Evolutionary conservation across 192 early-diverging fungal species (phyloP).

Genomic region (Helicostylum pulchrum): DNA sequence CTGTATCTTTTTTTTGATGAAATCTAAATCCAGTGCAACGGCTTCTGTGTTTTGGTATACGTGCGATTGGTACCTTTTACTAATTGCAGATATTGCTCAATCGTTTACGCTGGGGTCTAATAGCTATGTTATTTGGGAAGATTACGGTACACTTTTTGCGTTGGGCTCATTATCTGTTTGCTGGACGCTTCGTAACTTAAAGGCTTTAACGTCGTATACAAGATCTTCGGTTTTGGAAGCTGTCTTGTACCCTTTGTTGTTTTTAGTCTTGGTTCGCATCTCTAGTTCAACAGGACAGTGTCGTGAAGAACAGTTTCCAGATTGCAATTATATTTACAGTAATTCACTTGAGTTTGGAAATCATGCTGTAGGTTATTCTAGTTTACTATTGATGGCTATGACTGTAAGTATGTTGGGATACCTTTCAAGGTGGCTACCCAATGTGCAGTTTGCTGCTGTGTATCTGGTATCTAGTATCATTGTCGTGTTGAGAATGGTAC

Average conservation of each 20-base stretch:
- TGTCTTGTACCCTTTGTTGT: conserved; percentile 15
- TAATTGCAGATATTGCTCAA: conserved; percentile 44
- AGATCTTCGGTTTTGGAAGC: neutral
- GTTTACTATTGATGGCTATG: too few relatives aligned
- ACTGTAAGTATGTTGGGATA: too few relatives aligned
- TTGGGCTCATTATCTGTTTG: conserved; percentile 60
- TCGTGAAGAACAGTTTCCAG: conserved; percentile 81
- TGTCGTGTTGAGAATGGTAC: neutral
- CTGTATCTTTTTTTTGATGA: neutral
- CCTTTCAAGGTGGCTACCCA: too few relatives aligned
- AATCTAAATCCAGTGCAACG: neutral
- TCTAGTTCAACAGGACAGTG: conserved; percentile 66
- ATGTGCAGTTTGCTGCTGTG: neutral
- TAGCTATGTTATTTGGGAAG: conserved; percentile 89
- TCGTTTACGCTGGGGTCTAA: conserved; percentile 77
- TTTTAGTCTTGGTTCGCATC: conserved; percentile 50
- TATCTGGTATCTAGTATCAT: neutral
- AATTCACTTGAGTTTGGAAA: conserved; percentile 10
- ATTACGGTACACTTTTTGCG: conserved; percentile 64
- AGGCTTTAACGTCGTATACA: neutral
- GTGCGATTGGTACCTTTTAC: conserved; percentile 7
- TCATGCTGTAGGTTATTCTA: too few relatives aligned
- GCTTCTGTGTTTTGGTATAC: neutral
- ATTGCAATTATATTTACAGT: conserved; percentile 50
- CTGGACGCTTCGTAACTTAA: conserved; percentile 8